A percentile compares a stretch with the other conserved stretches of the same genome.
These are phyloP conservation scores for Staphylotrichum longicolle DNA, from an alignment of 495 filamentous ascomycete genomes.

Conservation along the genomic window DNA sequence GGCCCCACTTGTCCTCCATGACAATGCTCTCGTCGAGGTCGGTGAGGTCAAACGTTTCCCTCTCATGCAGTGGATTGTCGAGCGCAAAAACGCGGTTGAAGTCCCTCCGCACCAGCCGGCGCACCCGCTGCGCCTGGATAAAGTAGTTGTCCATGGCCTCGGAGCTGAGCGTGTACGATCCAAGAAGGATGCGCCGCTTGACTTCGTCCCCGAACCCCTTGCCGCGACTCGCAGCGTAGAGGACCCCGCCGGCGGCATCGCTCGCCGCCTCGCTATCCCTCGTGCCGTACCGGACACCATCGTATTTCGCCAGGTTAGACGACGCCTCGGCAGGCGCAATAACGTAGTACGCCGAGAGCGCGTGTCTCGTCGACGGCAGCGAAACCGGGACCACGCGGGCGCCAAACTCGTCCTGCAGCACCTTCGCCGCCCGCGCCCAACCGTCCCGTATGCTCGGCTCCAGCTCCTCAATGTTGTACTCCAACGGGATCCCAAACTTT, in stretches of 20 bases:
- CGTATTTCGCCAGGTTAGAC: conserved; percentile 97
- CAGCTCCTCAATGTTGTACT: conserved; percentile 89
- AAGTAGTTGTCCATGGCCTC: conserved; percentile 96
- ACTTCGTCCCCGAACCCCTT: conserved; percentile 80
- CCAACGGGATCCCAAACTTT: conserved; percentile 71
- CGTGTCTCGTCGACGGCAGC: conserved; percentile 79
- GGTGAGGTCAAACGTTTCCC: conserved; percentile 46
- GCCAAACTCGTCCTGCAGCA: conserved; percentile 55
- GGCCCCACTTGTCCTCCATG: conserved; percentile 46
- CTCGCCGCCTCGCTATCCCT: conserved; percentile 22
- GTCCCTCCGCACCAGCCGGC: conserved; percentile 77
- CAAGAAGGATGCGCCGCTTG: conserved; percentile 78
- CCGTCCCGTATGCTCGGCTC: conserved; percentile 58
- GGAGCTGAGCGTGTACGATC: conserved; percentile 86
- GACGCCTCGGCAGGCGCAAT: conserved; percentile 93
- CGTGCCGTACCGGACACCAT: conserved; percentile 85
- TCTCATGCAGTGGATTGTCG: conserved; percentile 60
- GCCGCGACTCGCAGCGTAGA: conserved; percentile 74
- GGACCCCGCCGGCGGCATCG: conserved; percentile 45
- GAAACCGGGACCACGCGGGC: conserved; percentile 72
- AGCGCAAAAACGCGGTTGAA: conserved; percentile 75
- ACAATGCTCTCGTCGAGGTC: conserved; percentile 43
- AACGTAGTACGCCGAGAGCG: conserved; percentile 90
- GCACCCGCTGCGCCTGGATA: conserved; percentile 83
- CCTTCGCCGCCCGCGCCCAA: conserved; percentile 61